These are phyloP conservation scores for Edaphochlamys debaryana DNA, from an alignment of 139 green algal genomes.

Conservation along the genomic window DNA sequence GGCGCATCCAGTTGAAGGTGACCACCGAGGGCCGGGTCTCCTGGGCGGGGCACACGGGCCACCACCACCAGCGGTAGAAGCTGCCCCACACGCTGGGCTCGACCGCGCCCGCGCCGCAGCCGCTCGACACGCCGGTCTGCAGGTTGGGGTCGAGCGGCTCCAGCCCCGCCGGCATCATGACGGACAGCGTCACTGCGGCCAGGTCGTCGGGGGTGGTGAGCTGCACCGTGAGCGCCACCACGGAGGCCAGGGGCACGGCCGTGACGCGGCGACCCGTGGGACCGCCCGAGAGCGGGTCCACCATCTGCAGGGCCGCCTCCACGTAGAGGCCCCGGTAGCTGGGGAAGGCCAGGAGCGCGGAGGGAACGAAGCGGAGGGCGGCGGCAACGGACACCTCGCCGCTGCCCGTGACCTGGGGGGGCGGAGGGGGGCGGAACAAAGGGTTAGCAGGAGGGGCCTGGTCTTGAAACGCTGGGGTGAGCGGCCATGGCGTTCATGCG, in stretches of 20 bases:
- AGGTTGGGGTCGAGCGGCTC: constrained; percentile 73
- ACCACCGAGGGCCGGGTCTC: constrained; percentile 53
- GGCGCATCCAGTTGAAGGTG: constrained; percentile 49
- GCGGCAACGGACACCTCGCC: constrained; percentile 59
- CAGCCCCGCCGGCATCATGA: constrained; percentile 69
- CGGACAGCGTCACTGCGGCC: constrained; percentile 54
- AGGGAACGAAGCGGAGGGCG: constrained; percentile 64
- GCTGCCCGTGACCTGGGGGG: constrained; percentile 23
- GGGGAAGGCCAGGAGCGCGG: constrained; percentile 59
- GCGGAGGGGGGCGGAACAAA: not conserved
- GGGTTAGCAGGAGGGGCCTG: not conserved
- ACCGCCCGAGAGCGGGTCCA: constrained; percentile 35
- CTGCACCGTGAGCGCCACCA: constrained; percentile 67
- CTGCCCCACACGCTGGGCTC: not conserved
- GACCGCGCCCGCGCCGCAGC: not conserved
- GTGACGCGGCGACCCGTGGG: constrained; percentile 46
- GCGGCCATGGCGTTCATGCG: not conserved
- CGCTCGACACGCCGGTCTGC: not conserved
- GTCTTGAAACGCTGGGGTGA: not conserved
- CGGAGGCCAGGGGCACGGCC: constrained; percentile 47
- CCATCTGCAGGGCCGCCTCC: constrained; percentile 50
- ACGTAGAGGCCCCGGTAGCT: constrained; percentile 74
- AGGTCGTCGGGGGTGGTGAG: constrained; percentile 71
- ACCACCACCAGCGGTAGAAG: constrained; percentile 39
- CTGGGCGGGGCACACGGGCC: constrained; percentile 44